Evolutionary conservation across 257 asterid genomes (phyloP).

Genomic region (Solanum sejunctum): DNA sequence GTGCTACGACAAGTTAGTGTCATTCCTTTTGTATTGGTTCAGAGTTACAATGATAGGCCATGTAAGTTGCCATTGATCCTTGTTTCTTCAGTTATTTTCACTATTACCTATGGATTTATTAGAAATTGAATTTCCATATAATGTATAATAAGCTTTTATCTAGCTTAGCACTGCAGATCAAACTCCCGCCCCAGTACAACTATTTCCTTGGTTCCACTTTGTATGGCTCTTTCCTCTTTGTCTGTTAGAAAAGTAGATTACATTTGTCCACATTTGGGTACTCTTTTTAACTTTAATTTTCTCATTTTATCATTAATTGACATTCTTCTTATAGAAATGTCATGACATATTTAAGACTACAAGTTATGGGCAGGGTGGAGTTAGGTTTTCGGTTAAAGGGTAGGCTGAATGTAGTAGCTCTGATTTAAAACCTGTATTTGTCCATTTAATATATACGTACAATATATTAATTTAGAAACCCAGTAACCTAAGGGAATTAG

Average conservation of each 20-base stretch:
- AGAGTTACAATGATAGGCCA: slow-evolving; percentile 59
- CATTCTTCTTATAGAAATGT: not conserved
- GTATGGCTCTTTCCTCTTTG: not conserved
- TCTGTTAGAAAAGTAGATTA: not conserved
- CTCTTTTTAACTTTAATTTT: not conserved
- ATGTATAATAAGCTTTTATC: not conserved
- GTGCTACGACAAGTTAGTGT: slow-evolving; percentile 73
- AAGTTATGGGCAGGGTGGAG: not conserved
- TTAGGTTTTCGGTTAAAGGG: not conserved
- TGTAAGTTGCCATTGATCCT: slow-evolving; percentile 31
- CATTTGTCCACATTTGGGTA: not conserved
- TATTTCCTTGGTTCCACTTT: not conserved
- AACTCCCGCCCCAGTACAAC: not conserved
- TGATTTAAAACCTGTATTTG: not conserved
- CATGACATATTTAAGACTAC: not conserved
- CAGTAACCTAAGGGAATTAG: not conserved
- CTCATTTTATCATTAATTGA: not conserved
- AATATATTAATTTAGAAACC: not conserved
- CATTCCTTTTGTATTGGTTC: slow-evolving; percentile 89
- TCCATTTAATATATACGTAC: not conserved
- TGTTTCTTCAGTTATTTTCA: not conserved
- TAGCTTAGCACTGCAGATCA: not conserved
- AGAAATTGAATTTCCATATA: not conserved
- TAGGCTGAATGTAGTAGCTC: not conserved
- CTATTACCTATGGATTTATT: not conserved